These are phyloP conservation scores for Trichoderma hamatum DNA, from an alignment of 2,329 filamentous ascomycete genomes.

Conservation along the genomic window DNA sequence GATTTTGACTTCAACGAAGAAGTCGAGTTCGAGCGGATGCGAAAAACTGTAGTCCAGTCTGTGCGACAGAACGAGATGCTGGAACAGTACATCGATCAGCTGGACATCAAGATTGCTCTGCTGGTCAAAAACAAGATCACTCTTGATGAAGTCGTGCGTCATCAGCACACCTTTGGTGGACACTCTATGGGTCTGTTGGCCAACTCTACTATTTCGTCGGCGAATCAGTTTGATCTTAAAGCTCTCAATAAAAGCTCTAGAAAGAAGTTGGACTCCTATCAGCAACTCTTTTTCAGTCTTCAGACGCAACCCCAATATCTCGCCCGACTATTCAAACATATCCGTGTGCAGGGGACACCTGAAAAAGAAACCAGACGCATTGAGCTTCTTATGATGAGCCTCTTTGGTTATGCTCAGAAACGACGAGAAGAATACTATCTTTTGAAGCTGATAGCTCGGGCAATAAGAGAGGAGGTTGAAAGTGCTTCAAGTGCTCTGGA, in stretches of 20 bases:
- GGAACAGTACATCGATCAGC: slow-evolving; percentile 96
- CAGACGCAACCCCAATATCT: slow-evolving; percentile 97
- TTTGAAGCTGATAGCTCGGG: slow-evolving; percentile 81
- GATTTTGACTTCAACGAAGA: slow-evolving; percentile 99
- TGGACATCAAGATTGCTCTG: slow-evolving; percentile 98
- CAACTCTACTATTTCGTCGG: slow-evolving; percentile 84
- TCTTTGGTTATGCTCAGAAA: slow-evolving; percentile 98
- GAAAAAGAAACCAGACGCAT: slow-evolving; percentile 94
- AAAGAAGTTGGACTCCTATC: slow-evolving; percentile 94
- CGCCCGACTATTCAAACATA: slow-evolving; percentile 79
- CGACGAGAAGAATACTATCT: slow-evolving; percentile 95
- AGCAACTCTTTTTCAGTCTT: slow-evolving; percentile 95
- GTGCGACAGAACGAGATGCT: slow-evolving; percentile 96
- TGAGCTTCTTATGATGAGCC: slow-evolving; percentile 90
- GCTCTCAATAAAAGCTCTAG: slow-evolving; percentile 96
- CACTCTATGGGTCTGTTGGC: slow-evolving; percentile 82
- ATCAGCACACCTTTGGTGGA: slow-evolving; percentile 94
- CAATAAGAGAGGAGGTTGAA: slow-evolving; percentile 84
- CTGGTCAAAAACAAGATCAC: slow-evolving; percentile 99
- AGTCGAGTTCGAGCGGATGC: slow-evolving; percentile 90
- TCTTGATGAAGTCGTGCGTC: slow-evolving; percentile 93
- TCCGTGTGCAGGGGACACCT: slow-evolving; percentile 80
- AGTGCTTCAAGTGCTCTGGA: slow-evolving; percentile 74
- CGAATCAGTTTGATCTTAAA: slow-evolving; percentile 94
- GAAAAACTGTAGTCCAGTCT: slow-evolving; percentile 96